phyloP scores from a whole-genome alignment of 495 filamentous ascomycete species.

The Chaetomium fimeti region DNA sequence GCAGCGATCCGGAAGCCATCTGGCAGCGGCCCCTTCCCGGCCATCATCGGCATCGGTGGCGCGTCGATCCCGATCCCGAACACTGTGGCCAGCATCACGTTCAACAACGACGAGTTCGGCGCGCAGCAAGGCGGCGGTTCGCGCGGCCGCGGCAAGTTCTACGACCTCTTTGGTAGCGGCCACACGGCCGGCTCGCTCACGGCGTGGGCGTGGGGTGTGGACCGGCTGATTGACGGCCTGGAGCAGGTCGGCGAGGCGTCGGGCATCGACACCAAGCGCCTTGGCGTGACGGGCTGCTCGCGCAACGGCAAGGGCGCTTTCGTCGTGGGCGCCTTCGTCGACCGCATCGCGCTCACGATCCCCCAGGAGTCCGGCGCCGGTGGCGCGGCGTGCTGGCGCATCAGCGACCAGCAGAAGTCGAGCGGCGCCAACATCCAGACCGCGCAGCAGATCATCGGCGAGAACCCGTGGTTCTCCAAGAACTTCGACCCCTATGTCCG shows the following conservation, averaged over 20 bases:
- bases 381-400: conserved; percentile 55
- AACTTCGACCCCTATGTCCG: conserved; percentile 43
- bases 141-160: conserved; percentile 52
- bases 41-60: conserved; percentile 53
- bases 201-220: conserved; percentile 57
- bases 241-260: conserved; percentile 46
- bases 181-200: conserved; percentile 53
- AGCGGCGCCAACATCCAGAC: conserved; percentile 58
- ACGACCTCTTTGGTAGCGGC: conserved; percentile 48
- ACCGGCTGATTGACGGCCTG: conserved; percentile 53
- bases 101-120: conserved; percentile 51
- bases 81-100: conserved; percentile 49
- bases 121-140: conserved; percentile 39
- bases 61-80: conserved; percentile 48
- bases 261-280: conserved; percentile 49
- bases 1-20: conserved; percentile 45
- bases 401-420: conserved; percentile 47
- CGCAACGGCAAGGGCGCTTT: conserved; percentile 58
- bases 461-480: conserved; percentile 55
- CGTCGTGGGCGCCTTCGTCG: conserved; percentile 49
- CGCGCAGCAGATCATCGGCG: conserved; percentile 48
- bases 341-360: conserved; percentile 54
- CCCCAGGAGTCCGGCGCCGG: conserved; percentile 57
- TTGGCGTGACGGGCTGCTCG: conserved; percentile 55
- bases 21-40: conserved; percentile 46